A percentile compares a stretch with the other conserved stretches of the same genome.
Conservation (phyloP, 768 basidiomycete species). For the Boletus vinaceobasis region DNA sequence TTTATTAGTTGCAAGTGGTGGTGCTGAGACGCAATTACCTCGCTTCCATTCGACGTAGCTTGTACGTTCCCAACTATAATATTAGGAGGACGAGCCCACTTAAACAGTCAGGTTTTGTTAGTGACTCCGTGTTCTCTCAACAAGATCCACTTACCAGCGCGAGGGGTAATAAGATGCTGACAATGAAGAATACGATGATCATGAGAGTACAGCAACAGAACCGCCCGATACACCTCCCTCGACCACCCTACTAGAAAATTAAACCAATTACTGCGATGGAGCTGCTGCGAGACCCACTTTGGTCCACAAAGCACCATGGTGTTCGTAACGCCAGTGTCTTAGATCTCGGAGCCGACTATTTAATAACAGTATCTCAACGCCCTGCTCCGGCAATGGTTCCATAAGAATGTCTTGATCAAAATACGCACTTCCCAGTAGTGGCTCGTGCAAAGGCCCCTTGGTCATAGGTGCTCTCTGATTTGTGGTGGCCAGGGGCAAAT, state of each 20-base stretch:
- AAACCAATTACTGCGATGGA: neutral
- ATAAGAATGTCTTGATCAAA: neutral
- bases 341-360: slow-evolving; percentile 32
- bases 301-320: slow-evolving; percentile 67
- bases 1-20: slow-evolving; percentile 18
- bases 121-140: neutral
- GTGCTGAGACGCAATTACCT: slow-evolving; percentile 36
- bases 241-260: slow-evolving; percentile 46
- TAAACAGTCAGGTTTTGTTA: slow-evolving; percentile 2
- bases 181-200: slow-evolving; percentile 58
- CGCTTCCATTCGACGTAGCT: slow-evolving; percentile 37
- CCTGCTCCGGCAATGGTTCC: neutral
- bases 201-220: slow-evolving; percentile 77
- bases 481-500: slow-evolving; percentile 21
- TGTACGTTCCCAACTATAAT: slow-evolving; percentile 53
- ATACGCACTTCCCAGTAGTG: slow-evolving; percentile 30
- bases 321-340: slow-evolving; percentile 51
- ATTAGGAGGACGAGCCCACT: slow-evolving; percentile 81
- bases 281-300: slow-evolving; percentile 38
- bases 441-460: slow-evolving; percentile 40
- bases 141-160: slow-evolving; percentile 50
- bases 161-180: slow-evolving; percentile 64
- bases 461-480: slow-evolving; percentile 37
- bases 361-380: slow-evolving; percentile 3
- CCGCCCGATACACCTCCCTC: slow-evolving; percentile 58